Conservation (phyloP, 1,139 yeast genomes). For the Taphrina deformans region DNA sequence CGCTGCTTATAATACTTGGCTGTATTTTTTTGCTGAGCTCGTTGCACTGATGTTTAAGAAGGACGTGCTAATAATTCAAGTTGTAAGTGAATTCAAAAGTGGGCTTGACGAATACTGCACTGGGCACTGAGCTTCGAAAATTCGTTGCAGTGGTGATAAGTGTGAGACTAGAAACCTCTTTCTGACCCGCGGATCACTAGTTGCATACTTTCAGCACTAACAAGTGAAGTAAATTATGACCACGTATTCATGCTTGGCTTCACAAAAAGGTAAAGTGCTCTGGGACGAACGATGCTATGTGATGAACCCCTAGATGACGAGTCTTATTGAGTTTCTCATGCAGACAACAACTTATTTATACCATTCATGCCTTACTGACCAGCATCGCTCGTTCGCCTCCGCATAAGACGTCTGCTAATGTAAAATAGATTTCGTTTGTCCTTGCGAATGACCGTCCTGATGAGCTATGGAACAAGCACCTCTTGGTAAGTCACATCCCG, state of each 20-base stretch:
- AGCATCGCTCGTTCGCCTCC: conserved; percentile 9
- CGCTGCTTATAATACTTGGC: conserved; percentile 33
- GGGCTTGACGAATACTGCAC: conserved; percentile 34
- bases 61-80: neutral
- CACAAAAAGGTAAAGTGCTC: neutral
- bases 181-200: conserved; percentile 11
- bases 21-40: conserved; percentile 34
- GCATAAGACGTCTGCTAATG: neutral
- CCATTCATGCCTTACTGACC: conserved; percentile 34
- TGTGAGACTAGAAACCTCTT: conserved; percentile 34
- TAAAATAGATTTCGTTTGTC: no score
- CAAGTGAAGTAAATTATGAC: no score
- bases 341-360: conserved; percentile 31
- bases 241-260: no score
- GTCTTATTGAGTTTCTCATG: conserved; percentile 34
- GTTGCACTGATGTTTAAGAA: neutral
- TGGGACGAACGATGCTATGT: conserved; percentile 11
- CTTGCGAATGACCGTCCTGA: neutral
- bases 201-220: neutral
- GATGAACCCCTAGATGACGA: conserved; percentile 32
- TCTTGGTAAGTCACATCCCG: neutral
- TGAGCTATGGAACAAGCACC: neutral
- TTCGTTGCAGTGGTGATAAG: conserved; percentile 25
- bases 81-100: neutral
- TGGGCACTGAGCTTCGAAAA: conserved; percentile 33